Evolutionary conservation across 2,329 filamentous ascomycete species (phyloP), one percentile per base, ranked within the genome.

Genomic region (Epichloe typhina): DNA sequence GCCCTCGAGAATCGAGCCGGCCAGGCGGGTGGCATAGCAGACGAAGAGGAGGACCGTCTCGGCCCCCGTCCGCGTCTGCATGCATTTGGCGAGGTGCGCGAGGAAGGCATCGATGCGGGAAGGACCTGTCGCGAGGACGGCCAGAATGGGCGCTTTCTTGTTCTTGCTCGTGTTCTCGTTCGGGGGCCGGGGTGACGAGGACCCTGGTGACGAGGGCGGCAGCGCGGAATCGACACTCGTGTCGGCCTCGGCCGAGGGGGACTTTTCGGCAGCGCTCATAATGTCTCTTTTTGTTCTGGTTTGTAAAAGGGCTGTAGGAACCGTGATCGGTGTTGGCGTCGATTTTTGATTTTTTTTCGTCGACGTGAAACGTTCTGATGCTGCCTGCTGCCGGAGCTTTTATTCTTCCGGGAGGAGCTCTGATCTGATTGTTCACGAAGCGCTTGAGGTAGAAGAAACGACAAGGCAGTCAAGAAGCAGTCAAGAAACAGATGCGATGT

Each of bases 11-110:
- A 75, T 57, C 26, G 72, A 68, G 53, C 75, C 72, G 47, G 71
- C 60, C 50, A 83, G 66, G 54, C 79, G 80, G 50, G 83, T 74
- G 53, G 74, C 69, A 71, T 90, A 91, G 69, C 82, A 80, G 54
- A 83, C 64, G 57, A 84, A 79, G 55, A 83, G 76, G 58, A 90
- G 79, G 54, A 82, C 72, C 46, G 78, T 76, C 68, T 89, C 86
- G 64, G 84, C 80, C 61, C 85, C 84, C 37, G 75, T 66, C 43
- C 84, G 80, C 9, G 83, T 84, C 56, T 80, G 76, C 58, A 88
- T 72, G 62, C 85, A 79, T 56, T 80, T 80, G 61, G 75, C 69
- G 46, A 82, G 71, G 64, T 75, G 74, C 26, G 71, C 62, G 55
- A 83, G 64, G 62, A 80, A 76, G 63, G 66, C 69, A 61, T 82